A percentile compares a stretch with the other conserved stretches of the same genome.
Conservation (phyloP, 768 basidiomycete genomes). For the Fistulinella prunicolor region DNA sequence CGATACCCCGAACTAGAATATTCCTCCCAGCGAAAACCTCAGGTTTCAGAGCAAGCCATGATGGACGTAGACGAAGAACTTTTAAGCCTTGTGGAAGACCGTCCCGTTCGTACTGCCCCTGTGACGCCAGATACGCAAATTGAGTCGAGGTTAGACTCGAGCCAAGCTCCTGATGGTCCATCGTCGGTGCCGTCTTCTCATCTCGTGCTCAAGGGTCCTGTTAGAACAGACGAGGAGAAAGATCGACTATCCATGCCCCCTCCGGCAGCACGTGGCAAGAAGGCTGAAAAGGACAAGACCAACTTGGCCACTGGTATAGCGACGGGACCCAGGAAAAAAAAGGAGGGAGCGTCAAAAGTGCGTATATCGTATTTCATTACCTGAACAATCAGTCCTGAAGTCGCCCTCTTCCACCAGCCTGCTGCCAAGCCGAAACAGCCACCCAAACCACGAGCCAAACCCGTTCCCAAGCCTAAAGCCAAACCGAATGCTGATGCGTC, state of each 20-base stretch:
- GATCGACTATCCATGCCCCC: constrained; percentile 63
- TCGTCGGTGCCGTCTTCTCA: constrained; percentile 5
- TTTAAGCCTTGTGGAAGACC: constrained; percentile 68
- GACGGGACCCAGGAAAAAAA: constrained; percentile 38
- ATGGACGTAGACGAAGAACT: constrained; percentile 60
- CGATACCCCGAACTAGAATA: constrained; percentile 9
- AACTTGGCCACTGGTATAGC: background rate
- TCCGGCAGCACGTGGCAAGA: constrained; percentile 30
- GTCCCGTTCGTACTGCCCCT: background rate
- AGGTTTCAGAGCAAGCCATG: constrained; percentile 27
- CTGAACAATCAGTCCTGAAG: background rate
- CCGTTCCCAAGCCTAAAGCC: constrained; percentile 29
- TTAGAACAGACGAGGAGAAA: constrained; percentile 17
- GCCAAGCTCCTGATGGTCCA: constrained; percentile 3
- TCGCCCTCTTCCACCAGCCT: constrained; percentile 8
- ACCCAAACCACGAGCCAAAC: constrained; percentile 32
- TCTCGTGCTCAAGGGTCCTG: constrained; percentile 6
- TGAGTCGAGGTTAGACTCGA: constrained; percentile 1
- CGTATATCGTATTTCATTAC: background rate
- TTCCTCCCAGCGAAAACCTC: constrained; percentile 2
- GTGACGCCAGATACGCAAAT: constrained; percentile 1
- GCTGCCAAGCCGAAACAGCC: constrained; percentile 28
- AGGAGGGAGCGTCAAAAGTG: constrained; percentile 24
- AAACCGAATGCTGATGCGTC: constrained; percentile 13
- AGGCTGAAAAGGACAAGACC: constrained; percentile 26